A percentile compares a stretch with the other conserved stretches of the same genome.
Conservation (phyloP, 2,329 filamentous ascomycete species). For the Cladosporium sp. region DNA sequence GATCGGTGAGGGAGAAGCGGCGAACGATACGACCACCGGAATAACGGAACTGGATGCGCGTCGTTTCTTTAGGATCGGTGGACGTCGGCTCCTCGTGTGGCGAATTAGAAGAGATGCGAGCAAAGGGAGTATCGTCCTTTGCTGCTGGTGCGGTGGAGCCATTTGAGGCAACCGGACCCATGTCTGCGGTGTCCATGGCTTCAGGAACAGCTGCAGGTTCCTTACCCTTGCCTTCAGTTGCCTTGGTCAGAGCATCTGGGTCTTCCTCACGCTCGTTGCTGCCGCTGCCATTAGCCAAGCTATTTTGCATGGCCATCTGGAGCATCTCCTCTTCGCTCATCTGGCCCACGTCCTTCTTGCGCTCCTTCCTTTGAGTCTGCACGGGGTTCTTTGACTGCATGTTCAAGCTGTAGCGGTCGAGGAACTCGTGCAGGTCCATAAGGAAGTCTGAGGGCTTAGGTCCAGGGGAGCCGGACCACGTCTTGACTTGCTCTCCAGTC, state of each 20-base stretch:
- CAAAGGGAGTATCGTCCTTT: conserved; percentile 48
- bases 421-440: conserved; percentile 86
- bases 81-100: conserved; percentile 72
- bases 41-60: conserved; percentile 88
- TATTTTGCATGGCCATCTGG: conserved; percentile 87
- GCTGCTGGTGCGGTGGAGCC: conserved; percentile 14
- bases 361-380: conserved; percentile 66
- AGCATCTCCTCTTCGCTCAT: conserved; percentile 99
- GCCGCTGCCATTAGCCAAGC: conserved; percentile 56
- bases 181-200: conserved; percentile 28
- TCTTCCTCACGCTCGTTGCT: conserved; percentile 60
- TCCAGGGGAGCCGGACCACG: conserved; percentile 83
- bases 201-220: conserved; percentile 13
- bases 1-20: conserved; percentile 72
- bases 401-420: conserved; percentile 92
- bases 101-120: conserved; percentile 63
- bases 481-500: conserved; percentile 94
- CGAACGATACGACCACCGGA: conserved; percentile 79
- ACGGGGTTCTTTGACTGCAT: conserved; percentile 90
- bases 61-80: conserved; percentile 62
- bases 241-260: conserved; percentile 77
- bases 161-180: conserved; percentile 15
- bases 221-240: conserved; percentile 34
- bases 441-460: conserved; percentile 75
- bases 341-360: conserved; percentile 66